These are phyloP conservation scores for Climacium dendroides DNA, from an alignment of 225 moss, liverwort and hornwort genomes.

Conservation along the genomic window DNA sequence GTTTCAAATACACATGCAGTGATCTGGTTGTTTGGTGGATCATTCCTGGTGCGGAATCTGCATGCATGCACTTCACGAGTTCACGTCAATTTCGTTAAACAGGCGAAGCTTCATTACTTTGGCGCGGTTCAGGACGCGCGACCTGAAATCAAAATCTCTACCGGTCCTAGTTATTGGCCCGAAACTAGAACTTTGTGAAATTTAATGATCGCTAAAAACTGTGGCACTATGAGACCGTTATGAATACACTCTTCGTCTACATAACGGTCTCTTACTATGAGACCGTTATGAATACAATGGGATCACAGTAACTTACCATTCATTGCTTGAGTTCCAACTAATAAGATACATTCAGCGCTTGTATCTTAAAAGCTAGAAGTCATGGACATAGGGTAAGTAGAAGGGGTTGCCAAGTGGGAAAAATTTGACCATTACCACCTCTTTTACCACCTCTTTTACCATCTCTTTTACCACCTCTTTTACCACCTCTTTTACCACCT, in stretches of 20 bases:
- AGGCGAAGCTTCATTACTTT: background rate
- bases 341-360: background rate
- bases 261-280: no score
- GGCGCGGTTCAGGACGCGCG: background rate
- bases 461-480: no score
- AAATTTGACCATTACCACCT: no score
- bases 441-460: no score
- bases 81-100: background rate
- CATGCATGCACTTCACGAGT: background rate
- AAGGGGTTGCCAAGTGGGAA: no score
- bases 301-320: background rate
- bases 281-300: background rate
- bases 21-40: background rate
- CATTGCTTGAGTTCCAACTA: background rate
- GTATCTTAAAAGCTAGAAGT: background rate
- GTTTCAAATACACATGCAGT: background rate
- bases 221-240: no score
- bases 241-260: no score
- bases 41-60: background rate
- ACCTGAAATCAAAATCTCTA: background rate
- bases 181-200: background rate
- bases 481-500: no score
- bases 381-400: no score
- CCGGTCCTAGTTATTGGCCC: background rate
- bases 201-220: background rate